Evolutionary conservation across 2,329 filamentous ascomycete species (phyloP).

Genomic region (Talaromyces atroroseus): DNA sequence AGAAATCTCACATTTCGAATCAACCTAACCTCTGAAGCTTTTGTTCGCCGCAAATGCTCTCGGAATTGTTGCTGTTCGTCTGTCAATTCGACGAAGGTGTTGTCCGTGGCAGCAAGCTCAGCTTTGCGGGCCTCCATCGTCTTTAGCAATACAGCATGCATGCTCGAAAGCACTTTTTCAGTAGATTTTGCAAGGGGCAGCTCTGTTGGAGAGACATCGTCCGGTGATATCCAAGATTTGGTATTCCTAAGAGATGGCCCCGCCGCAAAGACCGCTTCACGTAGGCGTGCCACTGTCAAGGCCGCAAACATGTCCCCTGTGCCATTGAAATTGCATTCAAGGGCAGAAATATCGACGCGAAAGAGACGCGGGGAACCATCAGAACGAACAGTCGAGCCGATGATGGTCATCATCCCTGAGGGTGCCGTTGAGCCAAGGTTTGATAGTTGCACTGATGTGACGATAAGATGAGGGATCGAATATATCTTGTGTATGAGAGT

Average conservation of each 20-base stretch:
- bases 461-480: constrained; percentile 78
- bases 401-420: constrained; percentile 57
- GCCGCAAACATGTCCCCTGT: constrained; percentile 99
- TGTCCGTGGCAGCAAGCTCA: constrained; percentile 47
- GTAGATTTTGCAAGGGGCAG: constrained; percentile 77
- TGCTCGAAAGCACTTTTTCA: constrained; percentile 83
- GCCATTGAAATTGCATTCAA: constrained; percentile 92
- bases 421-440: constrained; percentile 35
- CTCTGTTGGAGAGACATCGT: constrained; percentile 62
- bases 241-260: constrained; percentile 46
- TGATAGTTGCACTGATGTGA: constrained; percentile 77
- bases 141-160: constrained; percentile 75
- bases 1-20: constrained; percentile 68
- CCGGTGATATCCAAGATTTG: constrained; percentile 69
- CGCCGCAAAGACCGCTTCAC: constrained; percentile 63
- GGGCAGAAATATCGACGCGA: constrained; percentile 75
- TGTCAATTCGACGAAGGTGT: constrained; percentile 14
- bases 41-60: constrained; percentile 64
- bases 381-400: constrained; percentile 67
- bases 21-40: constrained; percentile 82
- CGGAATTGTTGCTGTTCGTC: constrained; percentile 48
- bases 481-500: constrained; percentile 70
- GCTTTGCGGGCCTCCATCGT: constrained; percentile 62
- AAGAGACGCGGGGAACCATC: constrained; percentile 71
- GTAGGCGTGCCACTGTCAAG: constrained; percentile 77